phyloP scores from a whole-genome alignment of 345 rosid species.

The Pistacia atlantica region DNA sequence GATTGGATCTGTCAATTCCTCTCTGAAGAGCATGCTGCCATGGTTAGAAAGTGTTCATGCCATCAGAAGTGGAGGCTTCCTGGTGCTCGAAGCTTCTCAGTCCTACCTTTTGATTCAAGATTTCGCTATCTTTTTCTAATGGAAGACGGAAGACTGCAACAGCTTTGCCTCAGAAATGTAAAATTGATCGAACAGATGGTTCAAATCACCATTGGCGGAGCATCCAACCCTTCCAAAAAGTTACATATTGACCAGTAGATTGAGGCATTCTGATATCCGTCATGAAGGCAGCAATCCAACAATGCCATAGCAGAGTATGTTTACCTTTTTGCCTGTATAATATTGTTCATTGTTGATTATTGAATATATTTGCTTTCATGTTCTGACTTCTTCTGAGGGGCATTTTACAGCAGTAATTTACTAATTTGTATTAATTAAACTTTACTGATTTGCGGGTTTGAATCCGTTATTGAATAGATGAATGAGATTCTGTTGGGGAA shows the following conservation, averaged over 20 bases:
- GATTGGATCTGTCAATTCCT: constrained; percentile 69
- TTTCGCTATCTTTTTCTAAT: constrained; percentile 57
- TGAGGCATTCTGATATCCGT: not conserved
- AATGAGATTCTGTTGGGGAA: not conserved
- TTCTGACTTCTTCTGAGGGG: too few species aligned
- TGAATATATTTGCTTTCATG: not conserved
- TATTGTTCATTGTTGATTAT: not conserved
- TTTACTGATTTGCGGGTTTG: not conserved
- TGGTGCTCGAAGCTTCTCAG: constrained; percentile 46
- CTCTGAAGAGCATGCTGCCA: constrained; percentile 44
- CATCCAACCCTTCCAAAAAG: not conserved
- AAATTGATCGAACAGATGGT: not conserved
- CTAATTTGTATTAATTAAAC: too few species aligned
- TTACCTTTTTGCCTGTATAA: not conserved
- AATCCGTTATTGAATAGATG: not conserved
- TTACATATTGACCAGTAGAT: not conserved
- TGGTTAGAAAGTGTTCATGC: constrained; percentile 46
- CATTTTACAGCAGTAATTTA: not conserved
- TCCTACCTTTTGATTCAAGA: constrained; percentile 58
- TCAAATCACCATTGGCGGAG: not conserved
- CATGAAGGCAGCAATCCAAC: not conserved
- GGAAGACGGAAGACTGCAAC: constrained; percentile 17
- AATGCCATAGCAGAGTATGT: not conserved
- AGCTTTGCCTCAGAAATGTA: not conserved
- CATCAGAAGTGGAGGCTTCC: constrained; percentile 50